Conservation (phyloP, 1,284 basidiomycete genomes). For the Pseudozyma sp. region DNA sequence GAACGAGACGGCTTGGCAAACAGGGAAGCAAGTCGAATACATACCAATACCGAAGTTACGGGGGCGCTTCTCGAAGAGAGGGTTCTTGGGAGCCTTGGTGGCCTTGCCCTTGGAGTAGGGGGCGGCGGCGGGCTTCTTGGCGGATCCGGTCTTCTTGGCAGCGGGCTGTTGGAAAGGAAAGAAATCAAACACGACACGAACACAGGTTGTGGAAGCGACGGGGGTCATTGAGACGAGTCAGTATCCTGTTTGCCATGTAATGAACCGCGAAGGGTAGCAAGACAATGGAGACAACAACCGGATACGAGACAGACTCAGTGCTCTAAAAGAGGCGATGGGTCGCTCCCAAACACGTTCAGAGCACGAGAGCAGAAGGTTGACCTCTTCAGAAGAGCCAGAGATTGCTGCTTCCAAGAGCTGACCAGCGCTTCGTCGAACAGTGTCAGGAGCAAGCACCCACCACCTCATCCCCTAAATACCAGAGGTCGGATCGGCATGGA, state of each 20-base stretch:
- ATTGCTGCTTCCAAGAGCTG: constrained; percentile 21
- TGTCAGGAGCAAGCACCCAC: constrained; percentile 13
- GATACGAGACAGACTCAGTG: constrained; percentile 59
- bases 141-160: constrained; percentile 64
- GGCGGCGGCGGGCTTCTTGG: constrained; percentile 64
- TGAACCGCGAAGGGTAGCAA: constrained; percentile 41
- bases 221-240: constrained; percentile 69
- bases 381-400: constrained; percentile 12
- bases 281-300: constrained; percentile 35
- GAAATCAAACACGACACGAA: constrained; percentile 12
- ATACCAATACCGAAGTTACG: constrained; percentile 95
- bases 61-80: constrained; percentile 89
- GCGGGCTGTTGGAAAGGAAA: constrained; percentile 57
- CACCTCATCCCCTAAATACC: constrained; percentile 41
- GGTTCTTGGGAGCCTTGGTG: constrained; percentile 82
- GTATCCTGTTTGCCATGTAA: constrained; percentile 50
- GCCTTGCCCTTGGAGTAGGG: constrained; percentile 66
- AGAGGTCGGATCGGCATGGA: constrained; percentile 16
- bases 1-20: not conserved
- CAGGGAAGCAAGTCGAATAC: constrained; percentile 62
- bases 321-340: constrained; percentile 55
- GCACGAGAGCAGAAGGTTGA: constrained; percentile 29
- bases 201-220: constrained; percentile 14
- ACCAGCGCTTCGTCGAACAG: constrained; percentile 26
- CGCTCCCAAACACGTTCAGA: constrained; percentile 7